Base-by-base conservation (phyloP, 352 stramenopile species). In the Globisporangium perplexum region DNA sequence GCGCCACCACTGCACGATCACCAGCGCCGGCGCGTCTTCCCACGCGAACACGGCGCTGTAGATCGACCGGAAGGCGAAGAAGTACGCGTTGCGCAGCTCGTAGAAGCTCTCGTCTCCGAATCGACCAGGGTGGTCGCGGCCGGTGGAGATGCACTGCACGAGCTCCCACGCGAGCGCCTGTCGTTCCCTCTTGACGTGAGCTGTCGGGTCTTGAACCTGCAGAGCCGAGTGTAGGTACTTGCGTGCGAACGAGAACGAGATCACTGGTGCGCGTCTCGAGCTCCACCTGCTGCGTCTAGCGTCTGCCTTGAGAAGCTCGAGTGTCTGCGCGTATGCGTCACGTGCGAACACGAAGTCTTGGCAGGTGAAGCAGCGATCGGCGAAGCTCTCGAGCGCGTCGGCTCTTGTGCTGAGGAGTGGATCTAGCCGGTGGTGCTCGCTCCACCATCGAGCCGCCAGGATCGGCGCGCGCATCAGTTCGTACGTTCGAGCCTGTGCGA, bases 311-410 rank as follows among this genome's bases (percentile, higher is more conserved):
- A 28, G 47, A 18, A 22, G 14, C 20, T 22, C 39, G 11, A 43
- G 36, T n/a, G 35, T 12, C 12, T 68, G 48, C 0, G 17, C 36
- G 31, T 72, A 74, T n/a, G 56, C 68, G 51, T 74, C 71, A 7
- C 60, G 66, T 12, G 71, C 64, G 52, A 76, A 74, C 4, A 76
- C 53, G 33, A 57, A 74, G 18, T 80, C 65, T 41, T 64, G 51
- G 12, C 48, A 31, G 12, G 60, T 53, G 39, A 74, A 83, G 17
- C 69, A 63, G 1, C 54, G 61, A 42, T 64, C 51, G 4, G 44
- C 72, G 43, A 66, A 26, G 38, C 51, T 26, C 45, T 50, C 62
- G 47, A 70, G 8, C 33, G 10, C 18, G 30, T 42, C 55, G 47
- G 20, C 12, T 24, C 23, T 26, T 35, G 31, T 35, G 14, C 17